Percentiles rank a stretch among this genome's conserved stretches.
Conservation (phyloP, 768 basidiomycete genomes). For the Pisolithus orientalis region DNA sequence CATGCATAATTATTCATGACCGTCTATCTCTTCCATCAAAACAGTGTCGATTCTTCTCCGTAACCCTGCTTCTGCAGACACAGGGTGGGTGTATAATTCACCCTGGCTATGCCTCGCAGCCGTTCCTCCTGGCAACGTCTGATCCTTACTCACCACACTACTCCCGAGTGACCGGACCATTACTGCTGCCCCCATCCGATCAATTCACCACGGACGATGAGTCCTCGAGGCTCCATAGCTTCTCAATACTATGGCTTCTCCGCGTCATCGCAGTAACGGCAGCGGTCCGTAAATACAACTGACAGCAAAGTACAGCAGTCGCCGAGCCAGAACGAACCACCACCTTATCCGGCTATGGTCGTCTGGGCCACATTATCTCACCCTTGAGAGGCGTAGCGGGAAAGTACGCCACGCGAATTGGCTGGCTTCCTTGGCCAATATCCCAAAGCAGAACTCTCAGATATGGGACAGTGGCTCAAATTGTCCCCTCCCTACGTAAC, state of each 20-base stretch:
- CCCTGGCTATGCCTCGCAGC: background rate
- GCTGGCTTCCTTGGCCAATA: background rate
- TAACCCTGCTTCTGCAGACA: background rate
- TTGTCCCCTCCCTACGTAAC: constrained; percentile 9
- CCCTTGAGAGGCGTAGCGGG: constrained; percentile 3
- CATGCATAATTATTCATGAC: background rate
- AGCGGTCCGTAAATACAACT: background rate
- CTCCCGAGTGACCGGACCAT: background rate
- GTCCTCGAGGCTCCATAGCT: background rate
- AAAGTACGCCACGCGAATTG: background rate
- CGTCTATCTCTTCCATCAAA: background rate
- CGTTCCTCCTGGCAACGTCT: background rate
- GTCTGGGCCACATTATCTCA: background rate
- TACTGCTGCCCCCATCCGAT: background rate
- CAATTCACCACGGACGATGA: background rate
- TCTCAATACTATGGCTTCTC: background rate
- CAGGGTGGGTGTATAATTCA: background rate
- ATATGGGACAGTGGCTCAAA: background rate
- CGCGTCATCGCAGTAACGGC: background rate
- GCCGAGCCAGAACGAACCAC: background rate
- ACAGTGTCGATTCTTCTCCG: background rate
- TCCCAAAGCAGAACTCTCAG: constrained; percentile 3
- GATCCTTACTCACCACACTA: background rate
- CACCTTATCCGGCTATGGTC: background rate
- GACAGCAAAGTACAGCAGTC: background rate